These are phyloP conservation scores for Pythium brassicae DNA, from an alignment of 352 stramenopile species.

Conservation along the genomic window DNA sequence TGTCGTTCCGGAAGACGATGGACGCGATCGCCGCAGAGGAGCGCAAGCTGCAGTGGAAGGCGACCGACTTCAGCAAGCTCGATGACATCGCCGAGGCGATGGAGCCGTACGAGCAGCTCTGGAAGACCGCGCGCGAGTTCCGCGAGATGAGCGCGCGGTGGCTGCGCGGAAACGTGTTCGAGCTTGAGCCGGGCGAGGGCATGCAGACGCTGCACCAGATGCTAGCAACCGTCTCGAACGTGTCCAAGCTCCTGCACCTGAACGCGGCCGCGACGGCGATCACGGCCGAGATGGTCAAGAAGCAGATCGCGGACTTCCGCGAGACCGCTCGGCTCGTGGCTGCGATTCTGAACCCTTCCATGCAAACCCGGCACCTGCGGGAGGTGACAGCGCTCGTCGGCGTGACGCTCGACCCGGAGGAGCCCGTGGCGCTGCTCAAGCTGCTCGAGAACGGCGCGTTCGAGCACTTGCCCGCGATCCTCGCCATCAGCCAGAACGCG, in stretches of 20 bases:
- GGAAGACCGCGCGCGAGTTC: conserved; percentile 67
- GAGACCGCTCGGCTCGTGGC: conserved; percentile 61
- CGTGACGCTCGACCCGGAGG: conserved; percentile 36
- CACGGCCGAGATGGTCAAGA: conserved; percentile 69
- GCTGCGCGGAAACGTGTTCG: conserved; percentile 63
- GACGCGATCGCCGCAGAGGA: conserved; percentile 60
- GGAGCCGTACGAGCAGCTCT: conserved; percentile 73
- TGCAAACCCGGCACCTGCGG: conserved; percentile 63
- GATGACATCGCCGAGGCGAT: conserved; percentile 74
- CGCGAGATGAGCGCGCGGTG: conserved; percentile 63
- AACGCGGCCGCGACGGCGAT: conserved; percentile 55
- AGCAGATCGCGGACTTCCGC: conserved; percentile 75
- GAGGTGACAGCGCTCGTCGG: conserved; percentile 45
- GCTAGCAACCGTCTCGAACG: conserved; percentile 40
- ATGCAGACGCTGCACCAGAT: conserved; percentile 48
- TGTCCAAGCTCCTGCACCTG: conserved; percentile 51
- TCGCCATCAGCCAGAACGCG: conserved; percentile 64
- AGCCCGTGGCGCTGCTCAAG: conserved; percentile 64
- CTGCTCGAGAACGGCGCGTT: conserved; percentile 65
- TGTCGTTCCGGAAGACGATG: conserved; percentile 49
- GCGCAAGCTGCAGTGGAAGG: conserved; percentile 59
- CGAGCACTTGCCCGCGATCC: conserved; percentile 40
- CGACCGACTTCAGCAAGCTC: conserved; percentile 64
- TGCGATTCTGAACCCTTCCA: conserved; percentile 58
- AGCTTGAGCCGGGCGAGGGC: conserved; percentile 53